These are phyloP conservation scores for Euphrasia confusa DNA, from an alignment of 257 asterid genomes.

Conservation along the genomic window DNA sequence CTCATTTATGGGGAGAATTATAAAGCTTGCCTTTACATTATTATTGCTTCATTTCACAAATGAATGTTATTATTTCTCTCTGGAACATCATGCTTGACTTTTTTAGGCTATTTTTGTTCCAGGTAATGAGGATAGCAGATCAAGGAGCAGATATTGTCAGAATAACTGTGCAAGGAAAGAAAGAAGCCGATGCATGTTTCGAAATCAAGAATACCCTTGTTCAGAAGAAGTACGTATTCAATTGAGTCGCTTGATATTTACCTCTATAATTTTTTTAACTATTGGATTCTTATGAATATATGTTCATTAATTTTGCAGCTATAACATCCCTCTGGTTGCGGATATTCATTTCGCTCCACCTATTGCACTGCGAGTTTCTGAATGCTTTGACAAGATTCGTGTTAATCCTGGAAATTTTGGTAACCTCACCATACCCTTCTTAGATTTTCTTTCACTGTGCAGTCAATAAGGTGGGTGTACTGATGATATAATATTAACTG, in stretches of 20 bases:
- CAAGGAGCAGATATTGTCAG: slow-evolving; percentile 95
- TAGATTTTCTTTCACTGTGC: background rate
- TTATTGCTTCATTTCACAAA: background rate
- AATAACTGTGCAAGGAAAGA: slow-evolving; percentile 97
- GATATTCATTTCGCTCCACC: slow-evolving; percentile 99
- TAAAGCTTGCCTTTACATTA: background rate
- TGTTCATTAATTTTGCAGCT: slow-evolving; percentile 42
- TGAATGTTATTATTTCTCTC: background rate
- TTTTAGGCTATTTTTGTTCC: background rate
- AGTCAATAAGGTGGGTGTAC: slow-evolving; percentile 6
- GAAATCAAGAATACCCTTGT: slow-evolving; percentile 88
- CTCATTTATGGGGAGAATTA: background rate
- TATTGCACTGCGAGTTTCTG: slow-evolving; percentile 87
- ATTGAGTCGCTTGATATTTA: slow-evolving; percentile 16
- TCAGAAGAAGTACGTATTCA: slow-evolving; percentile 73
- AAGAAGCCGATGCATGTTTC: slow-evolving; percentile 94
- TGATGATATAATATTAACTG: slow-evolving; percentile 1
- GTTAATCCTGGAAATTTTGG: slow-evolving; percentile 99
- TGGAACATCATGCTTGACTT: background rate
- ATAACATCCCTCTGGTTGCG: slow-evolving; percentile 90
- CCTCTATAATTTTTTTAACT: background rate
- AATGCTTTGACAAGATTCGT: slow-evolving; percentile 96
- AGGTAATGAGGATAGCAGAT: slow-evolving; percentile 98
- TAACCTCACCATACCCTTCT: slow-evolving; percentile 31
- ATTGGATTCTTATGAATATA: background rate